A percentile compares a stretch with the other conserved stretches of the same genome.
phyloP scores from a whole-genome alignment of 1,284 basidiomycete species.

The Moesziomyces antarcticus region DNA sequence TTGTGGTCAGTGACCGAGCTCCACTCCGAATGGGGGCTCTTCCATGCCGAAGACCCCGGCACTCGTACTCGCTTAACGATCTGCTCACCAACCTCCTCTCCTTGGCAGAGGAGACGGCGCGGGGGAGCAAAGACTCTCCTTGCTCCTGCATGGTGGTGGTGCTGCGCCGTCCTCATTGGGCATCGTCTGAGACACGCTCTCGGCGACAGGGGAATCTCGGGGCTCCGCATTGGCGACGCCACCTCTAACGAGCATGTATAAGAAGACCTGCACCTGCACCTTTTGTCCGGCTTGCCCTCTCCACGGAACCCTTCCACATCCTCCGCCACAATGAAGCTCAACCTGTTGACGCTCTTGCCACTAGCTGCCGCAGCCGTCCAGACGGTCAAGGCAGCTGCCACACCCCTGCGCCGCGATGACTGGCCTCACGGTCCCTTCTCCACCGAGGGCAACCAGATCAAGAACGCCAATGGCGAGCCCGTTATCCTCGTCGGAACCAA shows the following conservation, averaged over 20 bases:
- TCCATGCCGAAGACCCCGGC: neutral
- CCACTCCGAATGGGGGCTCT: neutral
- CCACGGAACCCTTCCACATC: neutral
- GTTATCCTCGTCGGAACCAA: constrained; percentile 42
- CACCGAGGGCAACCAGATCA: constrained; percentile 36
- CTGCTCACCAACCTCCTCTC: neutral
- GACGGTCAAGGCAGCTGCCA: constrained; percentile 11
- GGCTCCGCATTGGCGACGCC: too few species aligned
- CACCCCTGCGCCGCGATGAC: constrained; percentile 16
- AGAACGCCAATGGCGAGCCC: constrained; percentile 30
- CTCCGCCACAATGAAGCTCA: constrained; percentile 24
- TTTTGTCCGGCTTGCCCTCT: too few species aligned
- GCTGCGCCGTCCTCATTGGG: too few species aligned
- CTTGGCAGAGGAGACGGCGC: neutral
- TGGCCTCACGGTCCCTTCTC: constrained; percentile 38
- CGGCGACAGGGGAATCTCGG: too few species aligned
- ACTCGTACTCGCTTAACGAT: neutral
- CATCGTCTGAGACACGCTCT: too few species aligned
- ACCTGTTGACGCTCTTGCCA: constrained; percentile 14
- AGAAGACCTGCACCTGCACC: neutral
- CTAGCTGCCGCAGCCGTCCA: constrained; percentile 20
- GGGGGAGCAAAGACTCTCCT: neutral
- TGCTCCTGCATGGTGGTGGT: neutral
- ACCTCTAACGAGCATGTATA: neutral
- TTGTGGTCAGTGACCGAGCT: neutral